Evolutionary conservation across 257 asterid genomes (phyloP).

Genomic region (Solanum etuberosum): DNA sequence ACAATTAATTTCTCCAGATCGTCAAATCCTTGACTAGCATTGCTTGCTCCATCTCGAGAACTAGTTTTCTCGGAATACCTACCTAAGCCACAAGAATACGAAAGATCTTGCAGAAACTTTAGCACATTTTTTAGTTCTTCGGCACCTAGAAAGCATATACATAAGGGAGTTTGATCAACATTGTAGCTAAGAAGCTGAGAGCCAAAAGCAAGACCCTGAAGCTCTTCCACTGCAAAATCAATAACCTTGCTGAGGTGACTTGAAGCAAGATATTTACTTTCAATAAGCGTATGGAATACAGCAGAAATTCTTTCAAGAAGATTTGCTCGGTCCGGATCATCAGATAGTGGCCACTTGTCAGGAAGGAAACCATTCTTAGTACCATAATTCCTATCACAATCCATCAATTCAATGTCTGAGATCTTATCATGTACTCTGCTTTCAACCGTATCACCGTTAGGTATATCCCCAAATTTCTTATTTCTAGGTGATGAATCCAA

Average conservation of each 20-base stretch:
- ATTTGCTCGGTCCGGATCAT: conserved; percentile 79
- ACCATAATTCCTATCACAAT: conserved; percentile 56
- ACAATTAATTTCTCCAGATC: conserved; percentile 48
- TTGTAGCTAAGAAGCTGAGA: conserved; percentile 55
- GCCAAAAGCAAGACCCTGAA: conserved; percentile 66
- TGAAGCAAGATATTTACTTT: conserved; percentile 60
- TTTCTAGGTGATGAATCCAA: conserved; percentile 53
- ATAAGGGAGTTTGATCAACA: conserved; percentile 62
- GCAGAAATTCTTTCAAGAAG: conserved; percentile 66
- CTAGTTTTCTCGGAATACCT: conserved; percentile 60
- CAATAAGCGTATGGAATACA: conserved; percentile 56
- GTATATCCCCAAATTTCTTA: conserved; percentile 29
- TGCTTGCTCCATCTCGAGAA: conserved; percentile 27
- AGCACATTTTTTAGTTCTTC: conserved; percentile 71
- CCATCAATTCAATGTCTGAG: conserved; percentile 74
- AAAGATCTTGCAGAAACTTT: conserved; percentile 75
- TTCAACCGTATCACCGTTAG: conserved; percentile 22
- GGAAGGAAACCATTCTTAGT: conserved; percentile 32
- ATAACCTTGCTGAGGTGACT: conserved; percentile 85
- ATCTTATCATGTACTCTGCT: conserved; percentile 44
- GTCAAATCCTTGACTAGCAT: conserved; percentile 30
- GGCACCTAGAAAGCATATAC: conserved; percentile 79
- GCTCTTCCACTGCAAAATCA: conserved; percentile 75
- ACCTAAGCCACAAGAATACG: conserved; percentile 55
- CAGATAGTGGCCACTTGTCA: conserved; percentile 70